Evolutionary conservation across 768 basidiomycete genomes (phyloP).

Genomic region (Leccinum uliginosum): DNA sequence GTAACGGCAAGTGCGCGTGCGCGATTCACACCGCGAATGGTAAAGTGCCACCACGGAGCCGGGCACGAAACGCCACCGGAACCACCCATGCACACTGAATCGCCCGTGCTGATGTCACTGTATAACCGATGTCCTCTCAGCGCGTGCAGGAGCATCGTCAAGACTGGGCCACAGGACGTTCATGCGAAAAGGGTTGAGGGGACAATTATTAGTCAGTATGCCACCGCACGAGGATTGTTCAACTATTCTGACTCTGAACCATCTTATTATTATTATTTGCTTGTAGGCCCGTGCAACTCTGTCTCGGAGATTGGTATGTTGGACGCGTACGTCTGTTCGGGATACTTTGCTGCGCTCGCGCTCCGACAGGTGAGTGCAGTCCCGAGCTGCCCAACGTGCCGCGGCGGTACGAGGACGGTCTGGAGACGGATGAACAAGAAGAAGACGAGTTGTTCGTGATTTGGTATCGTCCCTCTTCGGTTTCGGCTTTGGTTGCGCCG

Average conservation of each 20-base stretch:
- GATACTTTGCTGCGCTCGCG: slow-evolving; percentile 70
- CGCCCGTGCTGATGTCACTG: slow-evolving; percentile 56
- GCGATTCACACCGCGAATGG: slow-evolving; percentile 53
- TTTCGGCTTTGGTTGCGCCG: neutral
- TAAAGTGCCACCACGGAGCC: slow-evolving; percentile 27
- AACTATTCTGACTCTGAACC: neutral
- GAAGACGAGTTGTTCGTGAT: slow-evolving; percentile 88
- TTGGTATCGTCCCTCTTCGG: slow-evolving; percentile 51
- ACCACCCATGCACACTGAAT: slow-evolving; percentile 47
- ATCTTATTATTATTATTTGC: neutral
- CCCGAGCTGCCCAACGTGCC: slow-evolving; percentile 50
- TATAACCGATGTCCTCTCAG: slow-evolving; percentile 89
- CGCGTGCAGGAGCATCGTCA: slow-evolving; percentile 71
- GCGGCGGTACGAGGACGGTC: slow-evolving; percentile 83
- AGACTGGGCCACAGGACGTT: slow-evolving; percentile 73
- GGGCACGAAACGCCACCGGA: slow-evolving; percentile 44
- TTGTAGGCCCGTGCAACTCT: slow-evolving; percentile 60
- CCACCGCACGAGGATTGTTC: neutral
- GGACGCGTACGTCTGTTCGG: slow-evolving; percentile 84
- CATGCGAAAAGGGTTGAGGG: slow-evolving; percentile 62
- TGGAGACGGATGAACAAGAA: slow-evolving; percentile 82
- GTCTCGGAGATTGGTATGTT: slow-evolving; percentile 63
- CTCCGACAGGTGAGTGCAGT: slow-evolving; percentile 62
- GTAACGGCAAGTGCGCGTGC: slow-evolving; percentile 44
- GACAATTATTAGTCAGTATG: slow-evolving; percentile 76